These are phyloP conservation scores for Starmera pachycereana DNA, from an alignment of 805 yeast species.

Conservation along the genomic window DNA sequence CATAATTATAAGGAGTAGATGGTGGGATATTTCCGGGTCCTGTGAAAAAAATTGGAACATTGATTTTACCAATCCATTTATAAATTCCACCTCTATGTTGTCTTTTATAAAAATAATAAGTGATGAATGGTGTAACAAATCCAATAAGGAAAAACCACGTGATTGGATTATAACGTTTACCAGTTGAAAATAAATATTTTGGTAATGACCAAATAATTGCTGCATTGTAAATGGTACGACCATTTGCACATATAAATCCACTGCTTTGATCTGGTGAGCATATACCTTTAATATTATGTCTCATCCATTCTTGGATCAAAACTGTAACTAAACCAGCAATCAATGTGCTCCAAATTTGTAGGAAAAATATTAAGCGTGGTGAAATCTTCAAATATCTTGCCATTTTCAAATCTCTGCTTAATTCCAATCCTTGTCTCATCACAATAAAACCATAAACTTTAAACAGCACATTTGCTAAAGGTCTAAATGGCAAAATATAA, in stretches of 20 bases:
- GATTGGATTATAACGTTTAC: conserved; percentile 42
- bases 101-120: conserved; percentile 19
- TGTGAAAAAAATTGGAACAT: conserved; percentile 55
- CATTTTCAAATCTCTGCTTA: conserved; percentile 41
- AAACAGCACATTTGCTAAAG: conserved; percentile 45
- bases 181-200: conserved; percentile 33
- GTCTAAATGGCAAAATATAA: conserved; percentile 43
- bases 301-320: conserved; percentile 31
- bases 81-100: conserved; percentile 13
- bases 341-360: conserved; percentile 30
- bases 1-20: conserved; percentile 60
- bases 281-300: conserved; percentile 25
- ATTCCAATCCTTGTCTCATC: conserved; percentile 42
- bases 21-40: conserved; percentile 63
- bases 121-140: conserved; percentile 27
- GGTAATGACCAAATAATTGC: conserved; percentile 46
- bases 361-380: conserved; percentile 42
- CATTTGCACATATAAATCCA: conserved; percentile 34
- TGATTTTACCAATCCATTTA: conserved; percentile 28
- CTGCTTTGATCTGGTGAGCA: conserved; percentile 30
- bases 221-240: conserved; percentile 35
- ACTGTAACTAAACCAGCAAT: conserved; percentile 28
- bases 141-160: conserved; percentile 50
- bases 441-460: conserved; percentile 45
- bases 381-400: conserved; percentile 51